Evolutionary conservation across 2,329 filamentous ascomycete genomes (phyloP).

Genomic region (Claviceps lovelessii): DNA sequence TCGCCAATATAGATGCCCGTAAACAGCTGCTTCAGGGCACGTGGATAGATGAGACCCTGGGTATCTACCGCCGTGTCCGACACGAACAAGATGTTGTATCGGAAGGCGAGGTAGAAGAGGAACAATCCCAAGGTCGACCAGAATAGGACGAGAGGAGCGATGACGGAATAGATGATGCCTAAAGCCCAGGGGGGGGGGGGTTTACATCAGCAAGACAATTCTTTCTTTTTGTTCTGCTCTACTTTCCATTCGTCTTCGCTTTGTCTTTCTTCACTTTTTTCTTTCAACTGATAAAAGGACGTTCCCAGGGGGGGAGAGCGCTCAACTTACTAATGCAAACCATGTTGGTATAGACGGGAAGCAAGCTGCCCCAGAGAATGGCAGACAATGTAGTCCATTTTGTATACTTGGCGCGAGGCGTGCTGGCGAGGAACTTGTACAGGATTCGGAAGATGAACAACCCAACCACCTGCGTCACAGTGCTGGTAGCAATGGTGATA

Average conservation of each 20-base stretch:
- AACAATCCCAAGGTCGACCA: slow-evolving; percentile 66
- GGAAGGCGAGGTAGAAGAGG: slow-evolving; percentile 71
- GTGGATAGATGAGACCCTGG: slow-evolving; percentile 74
- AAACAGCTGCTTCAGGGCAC: slow-evolving; percentile 75
- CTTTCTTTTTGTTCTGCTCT: neutral
- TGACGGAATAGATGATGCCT: slow-evolving; percentile 66
- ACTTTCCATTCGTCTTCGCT: no score
- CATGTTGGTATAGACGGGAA: slow-evolving; percentile 62
- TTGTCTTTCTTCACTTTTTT: neutral
- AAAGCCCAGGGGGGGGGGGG: neutral
- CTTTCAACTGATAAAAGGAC: no score
- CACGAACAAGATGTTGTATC: slow-evolving; percentile 77
- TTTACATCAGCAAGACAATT: slow-evolving; percentile 9
- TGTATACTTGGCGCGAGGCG: slow-evolving; percentile 62
- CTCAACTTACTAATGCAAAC: slow-evolving; percentile 46
- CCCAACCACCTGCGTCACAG: slow-evolving; percentile 52
- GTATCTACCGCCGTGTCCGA: slow-evolving; percentile 70
- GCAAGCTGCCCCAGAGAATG: slow-evolving; percentile 63
- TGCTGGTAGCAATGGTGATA: slow-evolving; percentile 57
- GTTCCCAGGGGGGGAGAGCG: no score
- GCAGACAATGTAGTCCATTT: slow-evolving; percentile 56
- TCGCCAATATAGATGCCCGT: slow-evolving; percentile 69
- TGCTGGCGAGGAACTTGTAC: slow-evolving; percentile 58
- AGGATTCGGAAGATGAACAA: slow-evolving; percentile 54
- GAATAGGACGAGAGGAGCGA: slow-evolving; percentile 67